Evolutionary conservation across 495 filamentous ascomycete species (phyloP).

Genomic region (Hypoxylon perforatum): DNA sequence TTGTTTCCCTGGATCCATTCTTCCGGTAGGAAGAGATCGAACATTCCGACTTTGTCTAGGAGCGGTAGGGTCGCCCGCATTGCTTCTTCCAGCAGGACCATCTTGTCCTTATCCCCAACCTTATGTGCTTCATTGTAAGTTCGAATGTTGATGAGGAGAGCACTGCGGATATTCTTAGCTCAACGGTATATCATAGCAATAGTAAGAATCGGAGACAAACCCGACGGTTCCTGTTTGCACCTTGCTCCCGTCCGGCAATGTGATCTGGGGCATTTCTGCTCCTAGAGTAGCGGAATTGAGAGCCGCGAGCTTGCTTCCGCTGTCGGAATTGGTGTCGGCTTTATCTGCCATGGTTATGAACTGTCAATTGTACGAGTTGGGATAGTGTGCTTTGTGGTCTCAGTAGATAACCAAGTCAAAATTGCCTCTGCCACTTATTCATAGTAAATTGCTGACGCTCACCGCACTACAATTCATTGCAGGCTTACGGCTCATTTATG

Average conservation of each 20-base stretch:
- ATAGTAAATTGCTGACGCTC: too few relatives aligned
- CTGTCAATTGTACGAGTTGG: background rate
- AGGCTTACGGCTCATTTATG: too few relatives aligned
- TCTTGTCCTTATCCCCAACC: slow-evolving; percentile 27
- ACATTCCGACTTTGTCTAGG: slow-evolving; percentile 37
- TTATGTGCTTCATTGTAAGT: slow-evolving; percentile 38
- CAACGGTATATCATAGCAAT: background rate
- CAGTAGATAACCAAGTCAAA: too few relatives aligned
- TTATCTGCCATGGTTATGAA: slow-evolving; percentile 18
- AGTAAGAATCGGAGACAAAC: slow-evolving; percentile 1
- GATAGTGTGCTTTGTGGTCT: too few relatives aligned
- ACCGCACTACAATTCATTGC: too few relatives aligned
- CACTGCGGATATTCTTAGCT: slow-evolving; percentile 9
- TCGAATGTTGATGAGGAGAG: slow-evolving; percentile 43
- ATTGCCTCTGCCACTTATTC: too few relatives aligned
- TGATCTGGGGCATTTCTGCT: slow-evolving; percentile 38
- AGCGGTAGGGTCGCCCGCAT: slow-evolving; percentile 37
- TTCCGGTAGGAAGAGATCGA: slow-evolving; percentile 41
- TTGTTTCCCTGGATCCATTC: slow-evolving; percentile 42
- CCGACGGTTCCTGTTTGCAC: slow-evolving; percentile 45
- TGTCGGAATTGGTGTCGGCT: background rate
- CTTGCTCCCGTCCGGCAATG: slow-evolving; percentile 40
- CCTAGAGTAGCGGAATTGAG: slow-evolving; percentile 38
- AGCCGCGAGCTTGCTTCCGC: slow-evolving; percentile 25
- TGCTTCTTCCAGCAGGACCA: slow-evolving; percentile 17